Base-by-base conservation (phyloP, 2,329 filamentous ascomycete species). In the Fusarium verticillioides region DNA sequence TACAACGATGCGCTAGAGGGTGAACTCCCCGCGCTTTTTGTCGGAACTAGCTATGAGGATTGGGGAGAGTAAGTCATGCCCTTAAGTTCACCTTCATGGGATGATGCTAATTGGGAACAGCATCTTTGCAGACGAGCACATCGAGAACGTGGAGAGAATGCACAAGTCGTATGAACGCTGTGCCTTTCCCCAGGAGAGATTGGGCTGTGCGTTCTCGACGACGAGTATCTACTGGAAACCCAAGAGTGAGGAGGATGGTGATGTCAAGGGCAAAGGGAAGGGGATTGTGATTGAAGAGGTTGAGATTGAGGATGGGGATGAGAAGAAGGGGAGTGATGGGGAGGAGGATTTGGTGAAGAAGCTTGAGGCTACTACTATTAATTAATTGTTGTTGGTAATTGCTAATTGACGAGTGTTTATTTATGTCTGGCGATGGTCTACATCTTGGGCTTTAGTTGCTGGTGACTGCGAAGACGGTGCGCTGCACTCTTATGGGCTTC, bases 41-140 rank as follows among this genome's bases (percentile, higher is more conserved):
- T 93, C 19, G 91, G 91, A 0, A 91, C 88, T 0, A 82, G 83
- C 0, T 86, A 84, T 77, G 81, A 84, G 13, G 82, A 84, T 4
- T 90, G 88, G 86, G 84, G 88, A 56, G 78, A 81, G 86, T 88
- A 76, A 76, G 84, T 81, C 21, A 8, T 12, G 8, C 15, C 15
- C 21, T 3, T 16, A n/a, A 23, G 11, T 23, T 26, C 23, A 23
- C 23, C 23, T 23, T 23, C 23, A 23, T 23, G 4, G 10, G 9
- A 32, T 7, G 9, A 11, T 16, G 37, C 63, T 70, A 50, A 72
- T 26, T 36, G 7, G 23, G 34, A 26, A 26, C 23, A 78, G 69
- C 16, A 59, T 70, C 43, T 70, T 66, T 46, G 54, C 40, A 15
- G 44, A 69, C 4, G 65, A 76, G 6, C 67, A 65, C 7, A 66